Percentiles rank a stretch among this genome's conserved stretches.
Evolutionary conservation across 208 protist species (phyloP).

Genomic region (Trypanosoma theileri): DNA sequence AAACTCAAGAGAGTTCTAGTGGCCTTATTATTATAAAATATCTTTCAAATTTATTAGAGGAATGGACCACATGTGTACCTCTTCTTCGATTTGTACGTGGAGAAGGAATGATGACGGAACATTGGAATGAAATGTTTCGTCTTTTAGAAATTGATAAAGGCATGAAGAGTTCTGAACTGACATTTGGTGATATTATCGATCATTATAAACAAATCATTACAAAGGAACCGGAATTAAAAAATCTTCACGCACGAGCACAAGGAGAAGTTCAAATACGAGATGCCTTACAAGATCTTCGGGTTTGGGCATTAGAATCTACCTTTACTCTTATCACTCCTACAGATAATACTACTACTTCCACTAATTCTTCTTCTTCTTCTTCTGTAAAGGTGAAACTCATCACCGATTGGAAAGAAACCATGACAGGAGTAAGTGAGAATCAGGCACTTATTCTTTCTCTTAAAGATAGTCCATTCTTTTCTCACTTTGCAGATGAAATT

Average conservation of each 20-base stretch:
- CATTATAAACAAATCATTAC: slow-evolving; percentile 65
- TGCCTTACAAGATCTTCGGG: slow-evolving; percentile 94
- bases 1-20: slow-evolving; percentile 1
- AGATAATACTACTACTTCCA: slow-evolving; percentile 5
- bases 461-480: slow-evolving; percentile 95
- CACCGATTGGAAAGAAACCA: slow-evolving; percentile 97
- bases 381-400: slow-evolving; percentile 88
- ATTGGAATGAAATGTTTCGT: slow-evolving; percentile 95
- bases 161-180: slow-evolving; percentile 80
- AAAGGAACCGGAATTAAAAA: slow-evolving; percentile 88
- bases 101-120: slow-evolving; percentile 95
- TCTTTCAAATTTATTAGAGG: slow-evolving; percentile 65
- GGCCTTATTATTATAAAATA: slow-evolving; percentile 51
- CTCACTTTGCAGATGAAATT: slow-evolving; percentile 92
- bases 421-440: slow-evolving; percentile 95
- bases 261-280: slow-evolving; percentile 95
- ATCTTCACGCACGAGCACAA: slow-evolving; percentile 89
- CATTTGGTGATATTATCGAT: slow-evolving; percentile 90
- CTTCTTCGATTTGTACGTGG: slow-evolving; percentile 92
- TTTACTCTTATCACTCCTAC: slow-evolving; percentile 87
- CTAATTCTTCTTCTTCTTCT: background rate
- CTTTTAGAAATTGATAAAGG: slow-evolving; percentile 81
- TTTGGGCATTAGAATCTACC: slow-evolving; percentile 85
- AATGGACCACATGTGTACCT: slow-evolving; percentile 69
- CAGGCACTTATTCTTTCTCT: slow-evolving; percentile 94